phyloP scores from a whole-genome alignment of 1,284 basidiomycete genomes.

The Mycena citricolor region DNA sequence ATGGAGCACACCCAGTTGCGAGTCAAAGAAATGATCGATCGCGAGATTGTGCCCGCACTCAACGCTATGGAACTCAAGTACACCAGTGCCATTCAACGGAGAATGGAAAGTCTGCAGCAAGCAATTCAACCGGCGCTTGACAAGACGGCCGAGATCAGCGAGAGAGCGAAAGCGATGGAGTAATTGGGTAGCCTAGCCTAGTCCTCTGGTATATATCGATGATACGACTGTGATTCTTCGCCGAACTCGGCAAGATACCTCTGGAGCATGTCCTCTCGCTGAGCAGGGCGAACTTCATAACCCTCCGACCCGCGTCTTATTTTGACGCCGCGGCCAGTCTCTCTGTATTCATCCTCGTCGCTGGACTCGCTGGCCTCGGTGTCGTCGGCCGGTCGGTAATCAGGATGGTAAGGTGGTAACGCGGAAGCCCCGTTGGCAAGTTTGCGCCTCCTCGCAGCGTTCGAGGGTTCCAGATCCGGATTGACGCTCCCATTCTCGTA shows the following conservation, averaged over 20 bases:
- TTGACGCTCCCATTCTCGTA: slow-evolving; percentile 78
- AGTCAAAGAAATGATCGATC: slow-evolving; percentile 17
- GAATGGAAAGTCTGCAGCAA: slow-evolving; percentile 12
- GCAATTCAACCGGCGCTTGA: slow-evolving; percentile 20
- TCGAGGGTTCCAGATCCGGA: slow-evolving; percentile 68
- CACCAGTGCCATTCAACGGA: slow-evolving; percentile 10
- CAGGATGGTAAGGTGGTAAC: slow-evolving; percentile 74
- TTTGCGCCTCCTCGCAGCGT: slow-evolving; percentile 32
- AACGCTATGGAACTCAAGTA: slow-evolving; percentile 8
- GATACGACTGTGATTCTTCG: slow-evolving; percentile 56
- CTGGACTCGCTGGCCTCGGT: slow-evolving; percentile 29
- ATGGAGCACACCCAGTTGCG: slow-evolving; percentile 7
- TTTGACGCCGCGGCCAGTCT: slow-evolving; percentile 29
- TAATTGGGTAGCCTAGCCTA: no score
- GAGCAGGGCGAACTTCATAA: slow-evolving; percentile 62
- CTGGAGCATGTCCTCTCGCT: slow-evolving; percentile 60
- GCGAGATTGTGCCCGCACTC: slow-evolving; percentile 22
- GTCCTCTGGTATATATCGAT: slow-evolving; percentile 61
- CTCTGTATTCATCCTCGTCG: slow-evolving; percentile 39
- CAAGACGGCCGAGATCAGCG: slow-evolving; percentile 18
- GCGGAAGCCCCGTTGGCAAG: slow-evolving; percentile 39
- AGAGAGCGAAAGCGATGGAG: slow-evolving; percentile 11
- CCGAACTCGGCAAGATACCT: slow-evolving; percentile 54
- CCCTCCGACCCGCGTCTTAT: slow-evolving; percentile 78
- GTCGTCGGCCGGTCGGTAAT: slow-evolving; percentile 47